These are phyloP conservation scores for Diaporthe caulivora DNA, from an alignment of 2,329 filamentous ascomycete species.

Conservation along the genomic window DNA sequence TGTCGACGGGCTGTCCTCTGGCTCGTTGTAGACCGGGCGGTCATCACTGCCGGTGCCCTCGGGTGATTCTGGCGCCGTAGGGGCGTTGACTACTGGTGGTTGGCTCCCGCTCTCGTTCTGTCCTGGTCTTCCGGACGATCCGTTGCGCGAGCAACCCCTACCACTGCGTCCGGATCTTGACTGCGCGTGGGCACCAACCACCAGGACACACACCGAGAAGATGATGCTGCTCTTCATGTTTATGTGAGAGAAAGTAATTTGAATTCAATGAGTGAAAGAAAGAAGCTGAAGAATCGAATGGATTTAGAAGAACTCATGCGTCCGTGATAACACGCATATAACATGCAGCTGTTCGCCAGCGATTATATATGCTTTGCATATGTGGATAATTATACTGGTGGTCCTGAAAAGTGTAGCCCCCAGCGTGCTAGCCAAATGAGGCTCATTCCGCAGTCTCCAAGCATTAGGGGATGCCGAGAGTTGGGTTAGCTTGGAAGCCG, in stretches of 20 bases:
- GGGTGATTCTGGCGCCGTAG: neutral
- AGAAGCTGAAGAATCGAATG: neutral
- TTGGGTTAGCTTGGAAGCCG: conserved; percentile 8
- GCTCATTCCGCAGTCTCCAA: neutral
- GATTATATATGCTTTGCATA: neutral
- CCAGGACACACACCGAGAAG: neutral
- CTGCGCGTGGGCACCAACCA: neutral
- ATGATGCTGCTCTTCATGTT: conserved; percentile 1
- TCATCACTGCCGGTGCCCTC: neutral
- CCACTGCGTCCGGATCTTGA: neutral
- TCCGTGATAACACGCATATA: neutral
- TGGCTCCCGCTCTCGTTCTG: conserved; percentile 3
- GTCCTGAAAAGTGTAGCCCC: neutral
- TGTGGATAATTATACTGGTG: neutral
- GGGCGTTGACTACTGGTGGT: conserved; percentile 2
- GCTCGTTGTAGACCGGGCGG: neutral
- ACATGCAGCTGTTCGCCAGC: neutral
- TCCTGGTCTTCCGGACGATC: neutral
- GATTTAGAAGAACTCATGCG: fast-evolving
- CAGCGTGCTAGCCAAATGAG: neutral
- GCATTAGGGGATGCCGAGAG: conserved; percentile 7
- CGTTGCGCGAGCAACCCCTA: neutral
- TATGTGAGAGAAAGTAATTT: neutral
- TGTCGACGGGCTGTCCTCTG: too few species aligned
- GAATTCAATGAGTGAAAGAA: neutral